Conservation (phyloP, 2,329 filamentous ascomycete genomes). For the Cyphellophora europaea region DNA sequence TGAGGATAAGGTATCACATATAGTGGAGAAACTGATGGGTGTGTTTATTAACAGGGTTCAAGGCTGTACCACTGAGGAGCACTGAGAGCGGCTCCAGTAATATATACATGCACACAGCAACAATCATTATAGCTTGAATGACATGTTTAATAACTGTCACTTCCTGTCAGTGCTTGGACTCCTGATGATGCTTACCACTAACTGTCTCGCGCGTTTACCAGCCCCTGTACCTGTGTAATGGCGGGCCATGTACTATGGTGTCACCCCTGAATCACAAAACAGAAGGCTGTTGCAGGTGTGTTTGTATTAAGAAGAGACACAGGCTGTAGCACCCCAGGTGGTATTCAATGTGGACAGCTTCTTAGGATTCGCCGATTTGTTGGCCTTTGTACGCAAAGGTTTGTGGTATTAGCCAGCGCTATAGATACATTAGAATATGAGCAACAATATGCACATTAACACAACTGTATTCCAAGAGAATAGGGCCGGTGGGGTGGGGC, state of each 20-base stretch:
- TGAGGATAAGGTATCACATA: not conserved
- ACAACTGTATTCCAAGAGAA: not conserved
- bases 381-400: not conserved
- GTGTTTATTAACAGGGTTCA: not conserved
- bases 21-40: not conserved
- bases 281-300: not conserved
- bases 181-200: not conserved
- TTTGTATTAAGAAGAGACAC: slow-evolving; percentile 1
- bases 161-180: not conserved
- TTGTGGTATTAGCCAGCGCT: not conserved
- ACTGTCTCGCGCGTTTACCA: not conserved
- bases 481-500: too few relatives aligned
- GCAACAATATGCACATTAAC: not conserved
- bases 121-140: slow-evolving; percentile 1
- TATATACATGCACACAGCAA: not conserved
- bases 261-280: not conserved
- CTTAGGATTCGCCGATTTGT: not conserved
- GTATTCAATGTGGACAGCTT: slow-evolving; percentile 1
- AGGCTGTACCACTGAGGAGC: not conserved
- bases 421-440: not conserved
- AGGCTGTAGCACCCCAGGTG: not conserved
- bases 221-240: not conserved
- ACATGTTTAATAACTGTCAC: not conserved
- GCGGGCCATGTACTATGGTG: not conserved
- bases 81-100: not conserved